These are phyloP conservation scores for Chlamydomonas sp. DNA, from an alignment of 139 green algal species.

Conservation along the genomic window DNA sequence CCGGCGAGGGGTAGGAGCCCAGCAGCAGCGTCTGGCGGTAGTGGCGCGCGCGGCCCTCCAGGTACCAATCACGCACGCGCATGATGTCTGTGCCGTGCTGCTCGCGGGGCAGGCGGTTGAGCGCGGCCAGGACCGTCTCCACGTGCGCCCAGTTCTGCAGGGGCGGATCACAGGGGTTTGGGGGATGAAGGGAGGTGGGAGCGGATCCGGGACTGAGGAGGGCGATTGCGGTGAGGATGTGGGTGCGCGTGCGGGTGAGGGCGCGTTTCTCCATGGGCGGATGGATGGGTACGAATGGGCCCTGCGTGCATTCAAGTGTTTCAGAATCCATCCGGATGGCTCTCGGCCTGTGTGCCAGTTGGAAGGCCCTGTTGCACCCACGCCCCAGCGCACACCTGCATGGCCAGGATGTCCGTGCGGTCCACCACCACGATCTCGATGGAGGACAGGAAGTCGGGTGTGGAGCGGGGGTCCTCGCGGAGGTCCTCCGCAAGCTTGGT, in stretches of 20 bases:
- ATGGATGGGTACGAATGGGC: not conserved
- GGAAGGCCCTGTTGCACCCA: not conserved
- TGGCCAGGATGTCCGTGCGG: slow-evolving; percentile 88
- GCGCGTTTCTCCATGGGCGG: not conserved
- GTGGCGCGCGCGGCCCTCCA: not conserved
- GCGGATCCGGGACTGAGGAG: not conserved
- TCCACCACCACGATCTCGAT: slow-evolving; percentile 93
- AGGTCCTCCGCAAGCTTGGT: slow-evolving; percentile 61
- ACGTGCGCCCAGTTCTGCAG: slow-evolving; percentile 76
- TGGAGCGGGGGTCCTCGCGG: slow-evolving; percentile 10
- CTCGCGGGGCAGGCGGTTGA: slow-evolving; percentile 87
- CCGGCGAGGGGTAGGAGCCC: slow-evolving; percentile 74
- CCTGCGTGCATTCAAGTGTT: not conserved
- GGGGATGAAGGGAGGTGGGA: not conserved
- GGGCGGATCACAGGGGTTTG: no score
- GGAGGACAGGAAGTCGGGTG: slow-evolving; percentile 90
- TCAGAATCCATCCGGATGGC: no score
- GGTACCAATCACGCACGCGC: slow-evolving; percentile 81
- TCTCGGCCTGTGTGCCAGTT: not conserved
- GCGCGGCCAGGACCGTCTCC: slow-evolving; percentile 72
- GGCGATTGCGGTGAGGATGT: not conserved
- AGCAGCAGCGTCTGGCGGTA: slow-evolving; percentile 91
- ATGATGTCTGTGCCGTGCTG: slow-evolving; percentile 95
- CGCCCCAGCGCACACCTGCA: slow-evolving; percentile 76
- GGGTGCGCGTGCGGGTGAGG: not conserved